phyloP scores from a whole-genome alignment of 345 rosid species.

The Jatropha curcas region DNA sequence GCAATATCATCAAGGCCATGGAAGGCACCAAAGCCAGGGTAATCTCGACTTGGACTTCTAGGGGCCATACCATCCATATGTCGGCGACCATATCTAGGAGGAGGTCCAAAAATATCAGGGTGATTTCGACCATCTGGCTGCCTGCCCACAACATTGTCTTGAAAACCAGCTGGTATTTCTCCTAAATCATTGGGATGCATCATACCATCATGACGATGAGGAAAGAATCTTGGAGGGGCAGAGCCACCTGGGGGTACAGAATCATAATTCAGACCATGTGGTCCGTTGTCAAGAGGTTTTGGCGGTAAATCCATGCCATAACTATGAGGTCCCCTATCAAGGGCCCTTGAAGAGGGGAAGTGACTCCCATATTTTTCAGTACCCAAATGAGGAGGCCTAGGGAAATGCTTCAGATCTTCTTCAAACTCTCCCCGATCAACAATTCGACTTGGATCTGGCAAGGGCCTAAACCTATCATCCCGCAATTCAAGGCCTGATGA shows the following conservation, averaged over 20 bases:
- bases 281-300: constrained; percentile 39
- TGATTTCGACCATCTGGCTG: constrained; percentile 31
- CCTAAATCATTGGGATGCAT: constrained; percentile 28
- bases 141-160: constrained; percentile 38
- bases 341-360: constrained; percentile 41
- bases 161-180: constrained; percentile 46
- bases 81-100: constrained; percentile 42
- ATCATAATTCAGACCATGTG: constrained; percentile 29
- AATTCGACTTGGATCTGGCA: constrained; percentile 35
- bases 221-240: constrained; percentile 46
- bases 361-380: constrained; percentile 36
- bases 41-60: constrained; percentile 61
- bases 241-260: constrained; percentile 30
- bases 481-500: constrained; percentile 26
- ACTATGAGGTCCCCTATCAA: constrained; percentile 45
- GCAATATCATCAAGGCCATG: constrained; percentile 42
- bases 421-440: constrained; percentile 43
- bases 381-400: constrained; percentile 45
- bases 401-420: constrained; percentile 44
- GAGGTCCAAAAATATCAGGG: constrained; percentile 40
- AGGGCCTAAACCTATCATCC: constrained; percentile 40
- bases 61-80: constrained; percentile 43
- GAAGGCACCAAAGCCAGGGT: constrained; percentile 43
- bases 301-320: constrained; percentile 39
- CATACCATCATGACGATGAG: constrained; percentile 31